These are phyloP conservation scores for Galerina marginata DNA, from an alignment of 768 basidiomycete genomes.

Conservation along the genomic window DNA sequence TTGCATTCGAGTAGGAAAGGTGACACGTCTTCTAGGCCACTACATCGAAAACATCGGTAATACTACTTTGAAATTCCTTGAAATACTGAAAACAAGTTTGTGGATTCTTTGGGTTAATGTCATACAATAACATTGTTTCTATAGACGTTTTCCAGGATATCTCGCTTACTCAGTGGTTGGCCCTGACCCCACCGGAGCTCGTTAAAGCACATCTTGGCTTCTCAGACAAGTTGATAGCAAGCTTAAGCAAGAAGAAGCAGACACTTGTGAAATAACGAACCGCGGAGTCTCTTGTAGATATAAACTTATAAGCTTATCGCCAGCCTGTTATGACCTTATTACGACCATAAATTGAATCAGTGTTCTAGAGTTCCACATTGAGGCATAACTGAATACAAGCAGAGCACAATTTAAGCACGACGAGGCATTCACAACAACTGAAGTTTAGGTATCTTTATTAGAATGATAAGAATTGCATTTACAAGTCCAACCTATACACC, in stretches of 20 bases:
- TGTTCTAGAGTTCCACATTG: too few relatives aligned
- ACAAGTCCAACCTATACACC: too few relatives aligned
- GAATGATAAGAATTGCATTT: too few relatives aligned
- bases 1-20: neutral
- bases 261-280: slow-evolving; percentile 40
- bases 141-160: slow-evolving; percentile 59
- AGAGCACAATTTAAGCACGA: too few relatives aligned
- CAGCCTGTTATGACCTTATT: too few relatives aligned
- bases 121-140: neutral
- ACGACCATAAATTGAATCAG: too few relatives aligned
- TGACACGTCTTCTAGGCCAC: slow-evolving; percentile 48
- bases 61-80: slow-evolving; percentile 59
- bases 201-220: slow-evolving; percentile 67
- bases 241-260: slow-evolving; percentile 57
- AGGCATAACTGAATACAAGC: too few relatives aligned
- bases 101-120: neutral
- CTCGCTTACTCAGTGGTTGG: slow-evolving; percentile 66
- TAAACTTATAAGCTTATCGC: too few relatives aligned
- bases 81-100: slow-evolving; percentile 63
- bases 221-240: slow-evolving; percentile 53
- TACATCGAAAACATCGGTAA: slow-evolving; percentile 74
- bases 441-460: too few relatives aligned
- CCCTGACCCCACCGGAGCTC: slow-evolving; percentile 59
- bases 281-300: too few relatives aligned
- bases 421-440: too few relatives aligned